Evolutionary conservation across 179 eudicot species (phyloP).

Genomic region (Beta macrorhiza): DNA sequence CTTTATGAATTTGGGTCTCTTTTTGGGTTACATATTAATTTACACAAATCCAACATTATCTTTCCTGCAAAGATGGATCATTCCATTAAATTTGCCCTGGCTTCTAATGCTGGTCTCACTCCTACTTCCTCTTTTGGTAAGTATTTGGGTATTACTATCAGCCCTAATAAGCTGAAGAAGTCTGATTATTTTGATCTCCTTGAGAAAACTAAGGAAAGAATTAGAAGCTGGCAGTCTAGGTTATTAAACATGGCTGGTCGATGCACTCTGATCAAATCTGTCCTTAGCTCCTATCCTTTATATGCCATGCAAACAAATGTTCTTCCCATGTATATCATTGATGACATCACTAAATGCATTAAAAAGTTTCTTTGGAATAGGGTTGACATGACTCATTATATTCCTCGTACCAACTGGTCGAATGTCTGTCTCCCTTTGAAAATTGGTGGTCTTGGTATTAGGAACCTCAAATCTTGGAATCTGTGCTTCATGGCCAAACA

Average conservation of each 20-base stretch:
- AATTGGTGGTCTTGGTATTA: not conserved
- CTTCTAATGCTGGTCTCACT: too few relatives aligned
- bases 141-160: not conserved
- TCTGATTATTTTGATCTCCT: not conserved
- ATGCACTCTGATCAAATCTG: not conserved
- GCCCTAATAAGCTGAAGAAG: not conserved
- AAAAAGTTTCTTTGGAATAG: not conserved
- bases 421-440: not conserved
- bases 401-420: not conserved
- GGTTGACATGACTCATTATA: not conserved
- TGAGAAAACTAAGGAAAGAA: not conserved
- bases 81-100: too few relatives aligned
- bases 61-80: too few relatives aligned
- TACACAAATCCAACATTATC: too few relatives aligned
- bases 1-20: too few relatives aligned
- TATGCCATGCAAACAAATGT: not conserved
- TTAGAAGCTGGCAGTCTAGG: not conserved
- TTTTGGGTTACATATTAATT: too few relatives aligned
- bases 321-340: not conserved
- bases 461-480: not conserved
- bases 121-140: too few relatives aligned
- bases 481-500: not conserved
- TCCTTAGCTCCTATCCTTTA: not conserved
- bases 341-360: not conserved
- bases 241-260: not conserved